phyloP scores from a whole-genome alignment of 148 eudicot species.

The Silene conica region DNA sequence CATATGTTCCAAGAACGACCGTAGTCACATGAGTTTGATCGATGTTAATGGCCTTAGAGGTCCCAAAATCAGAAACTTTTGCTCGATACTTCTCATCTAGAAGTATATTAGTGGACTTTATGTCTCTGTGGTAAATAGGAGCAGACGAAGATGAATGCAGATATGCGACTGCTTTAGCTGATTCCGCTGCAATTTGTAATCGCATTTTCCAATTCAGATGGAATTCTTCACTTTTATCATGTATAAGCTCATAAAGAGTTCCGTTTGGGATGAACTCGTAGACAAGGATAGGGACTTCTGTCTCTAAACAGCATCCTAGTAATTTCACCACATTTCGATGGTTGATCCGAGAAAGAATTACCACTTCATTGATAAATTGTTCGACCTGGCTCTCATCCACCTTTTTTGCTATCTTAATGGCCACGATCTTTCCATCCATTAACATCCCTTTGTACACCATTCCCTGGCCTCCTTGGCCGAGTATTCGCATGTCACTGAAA shows the following conservation, averaged over 20 bases:
- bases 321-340: constrained; percentile 30
- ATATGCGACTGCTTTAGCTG: constrained; percentile 27
- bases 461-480: constrained; percentile 22
- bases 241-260: constrained; percentile 25
- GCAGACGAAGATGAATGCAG: constrained; percentile 29
- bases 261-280: constrained; percentile 29
- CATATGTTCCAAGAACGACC: constrained; percentile 26
- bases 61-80: constrained; percentile 29
- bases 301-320: constrained; percentile 31
- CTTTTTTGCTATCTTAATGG: constrained; percentile 8
- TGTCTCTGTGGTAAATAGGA: constrained; percentile 30
- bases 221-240: constrained; percentile 19
- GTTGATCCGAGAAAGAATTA: constrained; percentile 27
- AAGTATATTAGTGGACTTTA: constrained; percentile 30
- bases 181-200: constrained; percentile 33
- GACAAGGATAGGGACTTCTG: constrained; percentile 27
- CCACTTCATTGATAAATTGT: constrained; percentile 29
- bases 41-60: constrained; percentile 27
- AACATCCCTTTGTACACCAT: constrained; percentile 18
- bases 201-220: constrained; percentile 32
- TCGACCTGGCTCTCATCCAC: constrained; percentile 7
- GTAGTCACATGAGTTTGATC: constrained; percentile 36
- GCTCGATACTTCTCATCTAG: constrained; percentile 25
- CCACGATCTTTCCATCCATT: constrained; percentile 17
- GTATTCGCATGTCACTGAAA: constrained; percentile 15